Conservation (phyloP, 2,329 filamentous ascomycete species). For the Penicillium sp. region DNA sequence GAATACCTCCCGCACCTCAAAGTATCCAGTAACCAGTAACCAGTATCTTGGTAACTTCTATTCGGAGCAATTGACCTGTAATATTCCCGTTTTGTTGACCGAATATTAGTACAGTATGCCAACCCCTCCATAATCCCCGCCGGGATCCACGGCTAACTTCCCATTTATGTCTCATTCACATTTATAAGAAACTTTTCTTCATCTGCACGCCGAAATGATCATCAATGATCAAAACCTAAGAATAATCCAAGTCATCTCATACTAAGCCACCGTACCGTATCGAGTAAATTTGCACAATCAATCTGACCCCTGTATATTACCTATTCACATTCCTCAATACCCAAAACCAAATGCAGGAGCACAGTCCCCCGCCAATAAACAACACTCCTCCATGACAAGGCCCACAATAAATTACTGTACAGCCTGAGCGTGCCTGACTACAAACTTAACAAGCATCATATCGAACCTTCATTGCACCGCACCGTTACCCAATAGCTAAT, state of each 20-base stretch:
- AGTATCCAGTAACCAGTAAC: no score
- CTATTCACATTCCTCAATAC: neutral
- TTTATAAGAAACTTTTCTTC: neutral
- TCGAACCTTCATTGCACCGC: no score
- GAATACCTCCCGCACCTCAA: neutral
- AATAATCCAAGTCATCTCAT: neutral
- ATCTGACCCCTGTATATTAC: neutral
- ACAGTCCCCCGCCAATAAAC: neutral
- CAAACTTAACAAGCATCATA: neutral
- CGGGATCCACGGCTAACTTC: neutral
- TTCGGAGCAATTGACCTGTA: neutral
- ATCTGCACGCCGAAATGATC: neutral
- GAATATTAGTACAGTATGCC: neutral
- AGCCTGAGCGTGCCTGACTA: no score
- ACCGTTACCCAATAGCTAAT: neutral
- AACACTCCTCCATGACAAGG: neutral
- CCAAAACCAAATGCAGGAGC: neutral
- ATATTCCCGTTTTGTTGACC: constrained; percentile 1
- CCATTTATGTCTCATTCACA: neutral
- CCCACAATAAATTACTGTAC: neutral
- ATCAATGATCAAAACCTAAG: neutral
- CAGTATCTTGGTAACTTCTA: neutral
- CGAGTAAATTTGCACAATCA: neutral
- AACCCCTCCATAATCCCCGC: neutral
- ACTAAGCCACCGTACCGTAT: neutral